These are phyloP conservation scores for Cornus controversa DNA, from an alignment of 148 eudicot genomes.

Conservation along the genomic window DNA sequence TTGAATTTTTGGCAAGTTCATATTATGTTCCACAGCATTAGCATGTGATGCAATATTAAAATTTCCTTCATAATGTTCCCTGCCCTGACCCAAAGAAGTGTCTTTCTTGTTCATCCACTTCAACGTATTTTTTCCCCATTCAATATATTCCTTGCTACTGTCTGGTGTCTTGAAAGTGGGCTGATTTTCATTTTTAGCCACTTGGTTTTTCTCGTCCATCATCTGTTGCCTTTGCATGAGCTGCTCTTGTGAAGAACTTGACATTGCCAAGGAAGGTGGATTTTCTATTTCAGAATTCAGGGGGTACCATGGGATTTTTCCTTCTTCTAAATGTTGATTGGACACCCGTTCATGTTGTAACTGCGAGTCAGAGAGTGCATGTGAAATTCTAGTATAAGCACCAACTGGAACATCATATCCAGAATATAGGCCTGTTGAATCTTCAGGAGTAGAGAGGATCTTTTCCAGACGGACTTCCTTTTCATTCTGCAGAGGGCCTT, in stretches of 20 bases:
- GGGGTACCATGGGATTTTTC: constrained; percentile 27
- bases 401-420: constrained; percentile 35
- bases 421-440: constrained; percentile 29
- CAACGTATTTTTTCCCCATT: constrained; percentile 20
- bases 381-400: constrained; percentile 39
- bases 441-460: constrained; percentile 34
- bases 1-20: constrained; percentile 21
- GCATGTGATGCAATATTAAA: constrained; percentile 7
- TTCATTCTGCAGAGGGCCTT: constrained; percentile 23
- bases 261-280: constrained; percentile 33
- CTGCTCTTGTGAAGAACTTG: constrained; percentile 31
- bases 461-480: constrained; percentile 36
- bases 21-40: constrained; percentile 25
- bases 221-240: constrained; percentile 22
- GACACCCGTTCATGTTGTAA: constrained; percentile 40
- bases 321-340: constrained; percentile 44
- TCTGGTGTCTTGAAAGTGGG: constrained; percentile 6
- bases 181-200: constrained; percentile 21
- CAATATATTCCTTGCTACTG: constrained; percentile 1
- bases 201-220: constrained; percentile 26
- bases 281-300: constrained; percentile 26
- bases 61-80: constrained; percentile 4
- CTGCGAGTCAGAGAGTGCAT: constrained; percentile 49
- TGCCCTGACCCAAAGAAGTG: neutral
- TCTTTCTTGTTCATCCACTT: constrained; percentile 18